phyloP scores from a whole-genome alignment of 805 yeast genomes.

The Debaryomyces maramus region DNA sequence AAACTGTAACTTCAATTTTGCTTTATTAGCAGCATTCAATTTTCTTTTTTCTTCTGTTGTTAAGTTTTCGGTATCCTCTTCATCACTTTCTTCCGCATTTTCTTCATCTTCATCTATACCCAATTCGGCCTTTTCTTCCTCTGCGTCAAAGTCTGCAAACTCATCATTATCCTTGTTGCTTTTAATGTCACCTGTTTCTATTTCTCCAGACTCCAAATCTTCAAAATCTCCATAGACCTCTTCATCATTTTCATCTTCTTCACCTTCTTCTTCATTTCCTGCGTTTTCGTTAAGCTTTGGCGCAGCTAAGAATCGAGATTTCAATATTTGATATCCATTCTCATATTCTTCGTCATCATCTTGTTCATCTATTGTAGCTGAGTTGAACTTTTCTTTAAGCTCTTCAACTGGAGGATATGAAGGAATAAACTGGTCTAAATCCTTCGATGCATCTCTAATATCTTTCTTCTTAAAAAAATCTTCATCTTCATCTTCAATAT shows the following conservation, averaged over 20 bases:
- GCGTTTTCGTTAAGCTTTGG: constrained; percentile 42
- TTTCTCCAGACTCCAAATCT: constrained; percentile 44
- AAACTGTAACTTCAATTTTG: constrained; percentile 81
- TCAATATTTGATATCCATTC: constrained; percentile 42
- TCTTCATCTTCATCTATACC: constrained; percentile 28
- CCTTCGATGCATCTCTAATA: constrained; percentile 22
- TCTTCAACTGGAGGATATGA: constrained; percentile 40
- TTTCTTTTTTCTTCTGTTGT: constrained; percentile 76
- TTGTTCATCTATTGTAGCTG: constrained; percentile 22
- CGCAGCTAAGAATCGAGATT: constrained; percentile 53
- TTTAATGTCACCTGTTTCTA: constrained; percentile 21
- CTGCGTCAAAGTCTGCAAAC: constrained; percentile 56
- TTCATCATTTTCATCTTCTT: constrained; percentile 44
- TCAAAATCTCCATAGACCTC: constrained; percentile 59
- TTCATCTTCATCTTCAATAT: constrained; percentile 45
- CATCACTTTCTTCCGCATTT: constrained; percentile 44
- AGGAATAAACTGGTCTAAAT: constrained; percentile 41
- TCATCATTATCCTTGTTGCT: constrained; percentile 33
- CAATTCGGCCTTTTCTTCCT: constrained; percentile 45
- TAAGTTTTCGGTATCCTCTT: constrained; percentile 40
- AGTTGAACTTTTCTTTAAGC: constrained; percentile 47
- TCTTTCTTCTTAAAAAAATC: constrained; percentile 57
- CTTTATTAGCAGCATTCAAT: constrained; percentile 85
- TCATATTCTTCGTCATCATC: constrained; percentile 38
- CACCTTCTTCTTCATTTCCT: constrained; percentile 24